Evolutionary conservation across 805 yeast genomes (phyloP).

Genomic region (Sporopachydermia lactativora): DNA sequence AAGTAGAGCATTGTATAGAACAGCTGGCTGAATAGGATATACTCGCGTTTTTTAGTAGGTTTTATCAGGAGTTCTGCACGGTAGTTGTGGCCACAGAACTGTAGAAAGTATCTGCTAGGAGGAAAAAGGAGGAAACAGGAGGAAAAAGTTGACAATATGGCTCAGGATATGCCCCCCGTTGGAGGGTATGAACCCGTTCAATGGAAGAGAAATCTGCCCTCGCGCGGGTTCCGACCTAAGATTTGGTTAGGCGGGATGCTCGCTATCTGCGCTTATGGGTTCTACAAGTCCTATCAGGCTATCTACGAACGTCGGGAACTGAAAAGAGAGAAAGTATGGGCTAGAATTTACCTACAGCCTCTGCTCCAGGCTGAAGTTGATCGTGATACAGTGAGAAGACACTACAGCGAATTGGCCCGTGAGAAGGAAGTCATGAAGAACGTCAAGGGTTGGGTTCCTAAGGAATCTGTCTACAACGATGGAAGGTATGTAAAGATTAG

Average conservation of each 20-base stretch:
- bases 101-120: too few relatives aligned
- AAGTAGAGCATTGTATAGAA: too few relatives aligned
- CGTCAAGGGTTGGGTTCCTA: constrained; percentile 48
- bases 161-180: constrained; percentile 76
- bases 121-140: too few relatives aligned
- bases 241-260: constrained; percentile 53
- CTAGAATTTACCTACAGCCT: constrained; percentile 60
- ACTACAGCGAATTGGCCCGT: constrained; percentile 47
- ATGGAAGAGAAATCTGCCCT: constrained; percentile 79
- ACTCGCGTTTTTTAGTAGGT: too few relatives aligned
- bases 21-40: too few relatives aligned
- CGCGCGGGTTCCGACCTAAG: constrained; percentile 73
- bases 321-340: constrained; percentile 63
- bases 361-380: constrained; percentile 72
- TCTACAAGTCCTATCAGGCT: constrained; percentile 49
- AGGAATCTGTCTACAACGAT: constrained; percentile 30
- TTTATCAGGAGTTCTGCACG: too few relatives aligned
- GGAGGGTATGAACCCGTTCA: constrained; percentile 80
- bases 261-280: constrained; percentile 57
- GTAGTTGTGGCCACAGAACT: too few relatives aligned
- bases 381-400: constrained; percentile 62
- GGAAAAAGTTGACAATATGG: too few relatives aligned
- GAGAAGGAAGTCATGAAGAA: constrained; percentile 56
- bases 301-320: constrained; percentile 63
- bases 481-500: constrained; percentile 18